phyloP scores from a whole-genome alignment of 2,329 filamentous ascomycete species.

The Hypoxylon sp. region DNA sequence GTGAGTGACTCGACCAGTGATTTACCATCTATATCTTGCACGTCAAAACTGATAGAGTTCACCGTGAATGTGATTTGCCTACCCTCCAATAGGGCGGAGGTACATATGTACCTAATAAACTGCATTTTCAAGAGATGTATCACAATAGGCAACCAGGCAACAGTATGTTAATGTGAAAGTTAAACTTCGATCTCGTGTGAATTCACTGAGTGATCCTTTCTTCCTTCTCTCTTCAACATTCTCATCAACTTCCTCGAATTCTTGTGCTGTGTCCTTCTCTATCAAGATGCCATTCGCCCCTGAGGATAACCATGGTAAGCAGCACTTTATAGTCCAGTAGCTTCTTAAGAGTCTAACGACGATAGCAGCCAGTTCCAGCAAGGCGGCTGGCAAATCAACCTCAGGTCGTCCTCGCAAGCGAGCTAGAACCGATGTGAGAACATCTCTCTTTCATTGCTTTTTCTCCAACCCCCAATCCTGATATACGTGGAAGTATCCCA shows the following conservation, averaged over 20 bases:
- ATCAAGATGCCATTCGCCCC: conserved; percentile 5
- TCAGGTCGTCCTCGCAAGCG: conserved; percentile 8
- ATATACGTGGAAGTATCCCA: not conserved
- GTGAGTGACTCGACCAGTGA: not conserved
- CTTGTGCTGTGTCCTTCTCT: not conserved
- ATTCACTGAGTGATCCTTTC: not conserved
- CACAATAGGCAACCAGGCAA: conserved; percentile 11
- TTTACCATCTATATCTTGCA: not conserved
- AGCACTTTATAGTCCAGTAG: not conserved
- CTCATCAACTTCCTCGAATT: not conserved
- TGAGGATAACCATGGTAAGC: conserved; percentile 1
- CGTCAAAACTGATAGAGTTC: not conserved
- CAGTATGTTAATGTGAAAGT: not conserved
- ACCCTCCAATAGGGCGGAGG: not conserved
- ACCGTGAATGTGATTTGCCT: conserved; percentile 2
- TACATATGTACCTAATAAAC: not conserved
- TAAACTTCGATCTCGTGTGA: not conserved
- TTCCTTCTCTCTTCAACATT: conserved; percentile 1
- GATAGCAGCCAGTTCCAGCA: not conserved
- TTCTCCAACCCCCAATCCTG: not conserved
- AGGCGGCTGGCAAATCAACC: not conserved
- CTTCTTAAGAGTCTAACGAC: not conserved
- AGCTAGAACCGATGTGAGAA: conserved; percentile 5
- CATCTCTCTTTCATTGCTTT: not conserved
- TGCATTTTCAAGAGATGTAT: not conserved